Conservation (phyloP, 2,329 filamentous ascomycete species). For the Epichloe baconii region DNA sequence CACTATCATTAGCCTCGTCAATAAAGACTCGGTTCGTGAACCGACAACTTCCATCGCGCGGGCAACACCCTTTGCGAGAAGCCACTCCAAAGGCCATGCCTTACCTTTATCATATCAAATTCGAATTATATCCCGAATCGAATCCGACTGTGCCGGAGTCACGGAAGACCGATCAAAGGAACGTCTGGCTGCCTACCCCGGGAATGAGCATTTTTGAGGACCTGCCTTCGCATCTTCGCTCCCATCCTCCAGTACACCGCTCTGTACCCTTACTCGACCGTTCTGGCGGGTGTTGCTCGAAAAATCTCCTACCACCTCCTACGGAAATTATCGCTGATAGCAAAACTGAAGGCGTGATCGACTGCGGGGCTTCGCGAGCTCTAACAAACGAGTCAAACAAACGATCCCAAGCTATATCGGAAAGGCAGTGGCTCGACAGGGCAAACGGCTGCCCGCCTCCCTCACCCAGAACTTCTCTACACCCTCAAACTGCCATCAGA, state of each 20-base stretch:
- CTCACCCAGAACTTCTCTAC: slow-evolving; percentile 29
- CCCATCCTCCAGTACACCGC: slow-evolving; percentile 10
- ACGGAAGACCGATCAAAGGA: slow-evolving; percentile 3
- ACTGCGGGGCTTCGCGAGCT: slow-evolving; percentile 33
- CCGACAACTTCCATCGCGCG: not conserved
- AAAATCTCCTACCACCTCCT: too few relatives aligned
- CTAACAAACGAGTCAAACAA: slow-evolving; percentile 17
- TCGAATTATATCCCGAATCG: slow-evolving; percentile 46
- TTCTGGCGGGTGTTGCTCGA: not conserved
- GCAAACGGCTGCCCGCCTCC: slow-evolving; percentile 30
- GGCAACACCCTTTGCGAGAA: not conserved
- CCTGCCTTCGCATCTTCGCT: slow-evolving; percentile 36
- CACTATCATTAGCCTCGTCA: not conserved
- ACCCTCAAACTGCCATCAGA: slow-evolving; percentile 33
- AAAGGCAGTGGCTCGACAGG: slow-evolving; percentile 27
- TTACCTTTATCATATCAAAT: slow-evolving; percentile 54
- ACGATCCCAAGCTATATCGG: slow-evolving; percentile 25
- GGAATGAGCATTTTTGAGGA: slow-evolving; percentile 40
- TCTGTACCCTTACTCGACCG: slow-evolving; percentile 4
- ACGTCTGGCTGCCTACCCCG: slow-evolving; percentile 37
- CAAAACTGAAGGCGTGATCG: slow-evolving; percentile 26
- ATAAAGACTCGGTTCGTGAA: not conserved
- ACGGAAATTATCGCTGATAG: slow-evolving; percentile 3
- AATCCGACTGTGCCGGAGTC: slow-evolving; percentile 17
- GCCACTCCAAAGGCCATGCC: slow-evolving; percentile 30